Evolutionary conservation across 1,284 basidiomycete genomes (phyloP).

Genomic region (Microbotryum silenes-acaulis): DNA sequence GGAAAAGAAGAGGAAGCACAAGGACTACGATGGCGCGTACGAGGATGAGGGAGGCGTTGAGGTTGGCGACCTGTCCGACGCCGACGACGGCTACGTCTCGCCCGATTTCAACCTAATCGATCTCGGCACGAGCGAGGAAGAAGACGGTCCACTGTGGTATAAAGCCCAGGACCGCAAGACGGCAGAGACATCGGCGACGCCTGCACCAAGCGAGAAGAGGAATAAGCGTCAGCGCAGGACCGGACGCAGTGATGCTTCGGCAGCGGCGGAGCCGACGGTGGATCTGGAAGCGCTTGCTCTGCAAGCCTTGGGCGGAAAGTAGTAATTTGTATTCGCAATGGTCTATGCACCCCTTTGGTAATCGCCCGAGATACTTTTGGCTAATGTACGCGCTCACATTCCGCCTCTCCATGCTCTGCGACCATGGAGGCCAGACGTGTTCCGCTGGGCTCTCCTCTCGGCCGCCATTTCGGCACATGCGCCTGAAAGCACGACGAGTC

Average conservation of each 20-base stretch:
- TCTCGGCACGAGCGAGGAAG: slow-evolving; percentile 19
- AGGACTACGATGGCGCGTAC: slow-evolving; percentile 66
- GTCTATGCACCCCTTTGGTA: no score
- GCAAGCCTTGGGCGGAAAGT: slow-evolving; percentile 25
- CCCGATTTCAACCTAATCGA: slow-evolving; percentile 55
- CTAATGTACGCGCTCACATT: no score
- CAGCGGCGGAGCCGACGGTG: slow-evolving; percentile 18
- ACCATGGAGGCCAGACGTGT: no score
- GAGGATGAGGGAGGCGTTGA: slow-evolving; percentile 48
- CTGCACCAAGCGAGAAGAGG: neutral
- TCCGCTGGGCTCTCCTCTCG: no score
- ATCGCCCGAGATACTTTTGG: no score
- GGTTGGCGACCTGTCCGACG: slow-evolving; percentile 18
- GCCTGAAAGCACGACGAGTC: no score
- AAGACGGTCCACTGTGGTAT: neutral
- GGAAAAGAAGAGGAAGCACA: slow-evolving; percentile 75
- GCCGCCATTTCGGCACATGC: no score
- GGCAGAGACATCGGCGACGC: slow-evolving; percentile 22
- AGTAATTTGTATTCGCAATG: neutral
- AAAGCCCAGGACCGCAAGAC: slow-evolving; percentile 14
- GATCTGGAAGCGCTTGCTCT: slow-evolving; percentile 36
- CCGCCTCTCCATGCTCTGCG: no score
- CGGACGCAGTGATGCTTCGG: slow-evolving; percentile 1
- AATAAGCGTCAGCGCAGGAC: slow-evolving; percentile 8
- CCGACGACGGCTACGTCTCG: slow-evolving; percentile 53